phyloP scores from a whole-genome alignment of 2,329 filamentous ascomycete species.

The Fusarium pininemorale region DNA sequence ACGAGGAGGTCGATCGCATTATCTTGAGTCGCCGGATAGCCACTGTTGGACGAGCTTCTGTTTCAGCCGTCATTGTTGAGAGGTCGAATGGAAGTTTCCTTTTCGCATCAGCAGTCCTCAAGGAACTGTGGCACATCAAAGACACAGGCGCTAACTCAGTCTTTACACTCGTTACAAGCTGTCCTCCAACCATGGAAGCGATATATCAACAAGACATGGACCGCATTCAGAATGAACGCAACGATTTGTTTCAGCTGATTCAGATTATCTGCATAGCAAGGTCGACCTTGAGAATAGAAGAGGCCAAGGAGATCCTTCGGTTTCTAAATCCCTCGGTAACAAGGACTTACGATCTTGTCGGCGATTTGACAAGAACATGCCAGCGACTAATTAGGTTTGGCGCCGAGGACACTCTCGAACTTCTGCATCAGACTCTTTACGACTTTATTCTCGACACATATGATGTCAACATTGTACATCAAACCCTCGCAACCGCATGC shows the following conservation, averaged over 20 bases:
- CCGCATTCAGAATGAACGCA: constrained; percentile 22
- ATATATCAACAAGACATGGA: constrained; percentile 38
- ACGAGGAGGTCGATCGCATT: constrained; percentile 33
- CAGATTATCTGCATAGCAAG: constrained; percentile 29
- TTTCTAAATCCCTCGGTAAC: constrained; percentile 27
- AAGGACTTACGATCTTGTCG: constrained; percentile 26
- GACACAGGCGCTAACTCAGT: constrained; percentile 34
- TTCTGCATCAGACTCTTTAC: constrained; percentile 36
- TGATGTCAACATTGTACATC: constrained; percentile 19
- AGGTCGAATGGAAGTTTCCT: constrained; percentile 33
- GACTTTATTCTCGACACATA: constrained; percentile 34
- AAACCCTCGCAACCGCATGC: constrained; percentile 15
- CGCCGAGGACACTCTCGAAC: constrained; percentile 23
- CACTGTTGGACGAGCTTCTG: constrained; percentile 19
- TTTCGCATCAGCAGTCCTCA: constrained; percentile 32
- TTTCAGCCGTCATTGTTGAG: constrained; percentile 34
- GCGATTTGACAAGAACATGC: constrained; percentile 27
- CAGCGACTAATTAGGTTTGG: constrained; percentile 30
- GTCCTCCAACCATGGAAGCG: constrained; percentile 32
- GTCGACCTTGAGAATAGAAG: constrained; percentile 7
- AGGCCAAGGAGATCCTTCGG: constrained; percentile 28
- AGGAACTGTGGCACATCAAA: constrained; percentile 34
- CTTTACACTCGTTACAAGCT: constrained; percentile 32
- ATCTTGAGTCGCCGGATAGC: constrained; percentile 28
- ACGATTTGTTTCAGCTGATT: constrained; percentile 27